Evolutionary conservation across 1,139 yeast species (phyloP).

Genomic region (Zygosaccharomyces sapae): DNA sequence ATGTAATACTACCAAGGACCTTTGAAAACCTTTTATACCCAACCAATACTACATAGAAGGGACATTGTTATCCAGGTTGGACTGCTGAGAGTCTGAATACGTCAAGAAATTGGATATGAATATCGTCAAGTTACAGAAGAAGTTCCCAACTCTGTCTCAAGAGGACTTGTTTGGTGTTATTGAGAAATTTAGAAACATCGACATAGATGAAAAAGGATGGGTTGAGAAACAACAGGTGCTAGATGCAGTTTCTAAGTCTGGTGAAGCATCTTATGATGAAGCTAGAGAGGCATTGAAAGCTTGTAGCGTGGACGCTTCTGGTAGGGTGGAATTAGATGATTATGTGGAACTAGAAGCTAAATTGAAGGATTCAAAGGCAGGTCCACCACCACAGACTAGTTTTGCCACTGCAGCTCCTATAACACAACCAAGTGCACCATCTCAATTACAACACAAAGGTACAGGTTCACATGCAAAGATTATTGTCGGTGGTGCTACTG

Average conservation of each 20-base stretch:
- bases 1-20: background rate
- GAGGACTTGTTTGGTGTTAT: conserved; percentile 80
- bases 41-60: background rate
- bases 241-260: conserved; percentile 73
- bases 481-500: conserved; percentile 75
- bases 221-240: conserved; percentile 88
- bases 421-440: conserved; percentile 23
- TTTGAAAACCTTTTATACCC: background rate
- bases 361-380: conserved; percentile 46
- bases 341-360: conserved; percentile 81
- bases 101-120: conserved; percentile 40
- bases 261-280: conserved; percentile 81
- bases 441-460: conserved; percentile 48
- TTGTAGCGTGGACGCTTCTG: conserved; percentile 93
- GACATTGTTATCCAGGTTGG: background rate
- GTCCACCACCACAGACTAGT: conserved; percentile 37
- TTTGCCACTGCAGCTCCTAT: conserved; percentile 29
- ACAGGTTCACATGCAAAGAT: conserved; percentile 58
- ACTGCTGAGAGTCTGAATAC: background rate
- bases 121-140: conserved; percentile 61
- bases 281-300: conserved; percentile 89
- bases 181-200: conserved; percentile 78
- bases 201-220: conserved; percentile 91
- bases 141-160: conserved; percentile 80
- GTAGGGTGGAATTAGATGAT: conserved; percentile 94